Evolutionary conservation across 768 basidiomycete genomes (phyloP).

Genomic region (Leccinellum albellum): DNA sequence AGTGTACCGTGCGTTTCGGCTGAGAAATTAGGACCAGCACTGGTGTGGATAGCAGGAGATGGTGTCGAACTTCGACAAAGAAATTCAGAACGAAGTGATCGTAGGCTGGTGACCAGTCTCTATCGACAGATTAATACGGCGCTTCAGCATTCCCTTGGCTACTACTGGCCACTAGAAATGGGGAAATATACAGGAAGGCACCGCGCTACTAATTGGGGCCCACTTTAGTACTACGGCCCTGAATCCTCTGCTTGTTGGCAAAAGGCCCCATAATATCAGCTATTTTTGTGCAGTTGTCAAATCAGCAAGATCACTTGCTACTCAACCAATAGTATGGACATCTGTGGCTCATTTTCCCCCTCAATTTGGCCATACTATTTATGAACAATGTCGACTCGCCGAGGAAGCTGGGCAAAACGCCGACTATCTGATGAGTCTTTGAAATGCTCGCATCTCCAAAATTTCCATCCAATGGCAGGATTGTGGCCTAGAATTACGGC

Average conservation of each 20-base stretch:
- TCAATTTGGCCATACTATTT: not conserved
- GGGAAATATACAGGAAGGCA: too few species aligned
- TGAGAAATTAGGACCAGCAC: constrained; percentile 1
- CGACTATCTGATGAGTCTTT: not conserved
- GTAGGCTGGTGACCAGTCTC: not conserved
- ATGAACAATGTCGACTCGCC: not conserved
- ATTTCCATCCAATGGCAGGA: not conserved
- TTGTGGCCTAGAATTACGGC: not conserved
- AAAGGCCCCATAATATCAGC: not conserved
- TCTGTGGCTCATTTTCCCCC: too few species aligned
- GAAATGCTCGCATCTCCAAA: not conserved
- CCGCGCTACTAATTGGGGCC: too few species aligned
- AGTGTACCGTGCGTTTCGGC: not conserved
- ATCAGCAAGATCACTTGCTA: not conserved
- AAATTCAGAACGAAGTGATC: not conserved
- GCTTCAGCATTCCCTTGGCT: too few species aligned
- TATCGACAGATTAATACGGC: too few species aligned
- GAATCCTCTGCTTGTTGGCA: not conserved
- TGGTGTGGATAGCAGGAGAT: constrained; percentile 3
- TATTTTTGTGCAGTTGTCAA: too few species aligned
- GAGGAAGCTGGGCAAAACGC: not conserved
- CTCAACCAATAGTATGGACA: not conserved
- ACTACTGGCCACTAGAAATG: too few species aligned
- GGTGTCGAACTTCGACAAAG: not conserved
- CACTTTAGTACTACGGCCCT: too few species aligned